Conservation (phyloP, 2,329 filamentous ascomycete genomes). For the Alternaria viburni region DNA sequence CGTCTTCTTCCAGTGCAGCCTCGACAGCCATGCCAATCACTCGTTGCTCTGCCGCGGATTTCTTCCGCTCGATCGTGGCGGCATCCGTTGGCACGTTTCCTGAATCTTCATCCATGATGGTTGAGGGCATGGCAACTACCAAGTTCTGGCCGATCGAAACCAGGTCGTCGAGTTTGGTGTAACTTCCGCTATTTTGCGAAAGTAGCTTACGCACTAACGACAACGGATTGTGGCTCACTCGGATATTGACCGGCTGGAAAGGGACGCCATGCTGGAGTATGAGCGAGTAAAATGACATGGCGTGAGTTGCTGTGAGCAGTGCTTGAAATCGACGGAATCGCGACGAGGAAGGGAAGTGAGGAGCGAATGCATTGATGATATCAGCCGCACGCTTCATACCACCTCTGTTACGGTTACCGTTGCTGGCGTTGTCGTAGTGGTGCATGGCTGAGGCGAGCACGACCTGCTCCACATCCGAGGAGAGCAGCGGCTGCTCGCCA, state of each 20-base stretch:
- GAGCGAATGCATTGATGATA: slow-evolving; percentile 66
- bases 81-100: slow-evolving; percentile 50
- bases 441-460: slow-evolving; percentile 69
- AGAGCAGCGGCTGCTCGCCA: slow-evolving; percentile 57
- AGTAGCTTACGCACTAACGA: slow-evolving; percentile 75
- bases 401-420: slow-evolving; percentile 77
- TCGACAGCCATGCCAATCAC: slow-evolving; percentile 83
- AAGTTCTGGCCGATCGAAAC: slow-evolving; percentile 72
- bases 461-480: slow-evolving; percentile 62
- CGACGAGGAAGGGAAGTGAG: slow-evolving; percentile 60
- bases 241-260: slow-evolving; percentile 77
- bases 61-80: slow-evolving; percentile 37
- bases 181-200: slow-evolving; percentile 76
- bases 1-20: slow-evolving; percentile 75
- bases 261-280: slow-evolving; percentile 80
- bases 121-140: slow-evolving; percentile 51
- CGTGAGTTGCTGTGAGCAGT: slow-evolving; percentile 74
- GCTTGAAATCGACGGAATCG: slow-evolving; percentile 65
- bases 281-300: slow-evolving; percentile 76
- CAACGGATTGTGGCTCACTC: slow-evolving; percentile 77
- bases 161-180: slow-evolving; percentile 76
- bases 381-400: slow-evolving; percentile 75
- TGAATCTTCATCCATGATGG: slow-evolving; percentile 54
- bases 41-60: slow-evolving; percentile 63
- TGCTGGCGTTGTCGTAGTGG: slow-evolving; percentile 81